These are phyloP conservation scores for Colletotrichum lini DNA, from an alignment of 2,329 filamentous ascomycete genomes.

Conservation along the genomic window DNA sequence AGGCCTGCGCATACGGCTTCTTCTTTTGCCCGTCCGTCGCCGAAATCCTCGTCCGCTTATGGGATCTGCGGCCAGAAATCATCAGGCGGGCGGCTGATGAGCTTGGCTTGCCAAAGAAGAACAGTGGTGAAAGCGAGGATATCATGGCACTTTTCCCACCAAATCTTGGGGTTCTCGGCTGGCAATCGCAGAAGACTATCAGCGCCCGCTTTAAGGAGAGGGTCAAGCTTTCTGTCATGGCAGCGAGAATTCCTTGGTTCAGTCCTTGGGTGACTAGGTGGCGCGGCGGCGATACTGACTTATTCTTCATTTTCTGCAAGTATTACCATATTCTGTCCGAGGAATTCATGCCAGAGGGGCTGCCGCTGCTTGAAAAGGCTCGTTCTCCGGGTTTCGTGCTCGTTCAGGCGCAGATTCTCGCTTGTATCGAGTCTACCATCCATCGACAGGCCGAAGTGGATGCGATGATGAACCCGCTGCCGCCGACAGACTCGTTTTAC, in stretches of 20 bases:
- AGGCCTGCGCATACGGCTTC: conserved; percentile 92
- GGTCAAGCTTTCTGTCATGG: conserved; percentile 75
- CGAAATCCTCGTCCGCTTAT: conserved; percentile 85
- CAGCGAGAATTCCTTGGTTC: conserved; percentile 84
- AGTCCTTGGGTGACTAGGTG: conserved; percentile 88
- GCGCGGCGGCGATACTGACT: conserved; percentile 88
- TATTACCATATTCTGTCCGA: conserved; percentile 85
- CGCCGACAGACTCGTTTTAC: conserved; percentile 60
- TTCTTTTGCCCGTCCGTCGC: conserved; percentile 92
- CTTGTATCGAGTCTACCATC: conserved; percentile 85
- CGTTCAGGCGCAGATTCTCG: conserved; percentile 85
- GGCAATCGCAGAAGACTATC: conserved; percentile 66
- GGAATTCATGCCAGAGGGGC: conserved; percentile 74
- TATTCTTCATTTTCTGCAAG: conserved; percentile 94
- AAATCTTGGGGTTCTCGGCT: conserved; percentile 69
- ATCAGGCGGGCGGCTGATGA: conserved; percentile 81
- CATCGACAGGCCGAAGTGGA: conserved; percentile 77
- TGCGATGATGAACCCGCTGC: conserved; percentile 56
- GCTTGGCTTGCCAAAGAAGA: conserved; percentile 73
- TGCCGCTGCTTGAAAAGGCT: conserved; percentile 69
- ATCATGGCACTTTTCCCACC: conserved; percentile 80
- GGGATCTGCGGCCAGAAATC: conserved; percentile 78
- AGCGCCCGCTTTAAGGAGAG: conserved; percentile 74
- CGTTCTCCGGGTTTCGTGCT: conserved; percentile 84
- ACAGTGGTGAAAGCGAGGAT: conserved; percentile 71